A percentile compares a stretch with the other conserved stretches of the same genome.
phyloP scores from a whole-genome alignment of 495 filamentous ascomycete species.

The Penicillium atrosanguineum region DNA sequence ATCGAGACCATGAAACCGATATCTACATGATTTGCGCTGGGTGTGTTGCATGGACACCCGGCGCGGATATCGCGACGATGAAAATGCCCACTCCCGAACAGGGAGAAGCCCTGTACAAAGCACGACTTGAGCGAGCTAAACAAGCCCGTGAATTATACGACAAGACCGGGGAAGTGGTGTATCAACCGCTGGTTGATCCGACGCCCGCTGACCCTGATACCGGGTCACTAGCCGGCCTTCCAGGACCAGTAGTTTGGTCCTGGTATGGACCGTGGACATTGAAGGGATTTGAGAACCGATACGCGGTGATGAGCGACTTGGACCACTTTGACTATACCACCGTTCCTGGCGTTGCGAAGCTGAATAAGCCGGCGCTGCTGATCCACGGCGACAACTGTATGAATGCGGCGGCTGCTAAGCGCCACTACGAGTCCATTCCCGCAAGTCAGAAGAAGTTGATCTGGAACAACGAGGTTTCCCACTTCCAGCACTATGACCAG shows the following conservation, averaged over 20 bases:
- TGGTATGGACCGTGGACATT: slow-evolving; percentile 25
- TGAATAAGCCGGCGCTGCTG: slow-evolving; percentile 20
- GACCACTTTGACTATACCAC: slow-evolving; percentile 24
- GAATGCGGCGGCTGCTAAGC: slow-evolving; percentile 22
- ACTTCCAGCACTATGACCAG: slow-evolving; percentile 25
- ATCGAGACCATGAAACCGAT: slow-evolving; percentile 24
- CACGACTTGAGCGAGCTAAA: slow-evolving; percentile 17
- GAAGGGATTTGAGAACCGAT: slow-evolving; percentile 25
- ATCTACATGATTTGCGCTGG: slow-evolving; percentile 27
- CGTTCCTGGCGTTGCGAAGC: slow-evolving; percentile 19
- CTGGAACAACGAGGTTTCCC: slow-evolving; percentile 24
- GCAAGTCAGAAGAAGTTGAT: slow-evolving; percentile 20
- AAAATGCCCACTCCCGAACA: slow-evolving; percentile 22
- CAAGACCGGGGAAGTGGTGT: slow-evolving; percentile 22
- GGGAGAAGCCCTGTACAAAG: slow-evolving; percentile 20
- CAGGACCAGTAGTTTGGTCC: slow-evolving; percentile 22
- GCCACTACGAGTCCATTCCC: slow-evolving; percentile 23
- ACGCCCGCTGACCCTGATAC: slow-evolving; percentile 19
- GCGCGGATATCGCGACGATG: slow-evolving; percentile 16
- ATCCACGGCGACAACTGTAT: slow-evolving; percentile 25
- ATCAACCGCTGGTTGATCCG: slow-evolving; percentile 22
- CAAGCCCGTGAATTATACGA: slow-evolving; percentile 18
- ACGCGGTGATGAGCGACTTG: slow-evolving; percentile 23
- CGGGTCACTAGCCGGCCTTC: slow-evolving; percentile 19
- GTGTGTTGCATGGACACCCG: slow-evolving; percentile 20